Base-by-base conservation (phyloP, 1,284 basidiomycete species). In the Stereum hirsutum region DNA sequence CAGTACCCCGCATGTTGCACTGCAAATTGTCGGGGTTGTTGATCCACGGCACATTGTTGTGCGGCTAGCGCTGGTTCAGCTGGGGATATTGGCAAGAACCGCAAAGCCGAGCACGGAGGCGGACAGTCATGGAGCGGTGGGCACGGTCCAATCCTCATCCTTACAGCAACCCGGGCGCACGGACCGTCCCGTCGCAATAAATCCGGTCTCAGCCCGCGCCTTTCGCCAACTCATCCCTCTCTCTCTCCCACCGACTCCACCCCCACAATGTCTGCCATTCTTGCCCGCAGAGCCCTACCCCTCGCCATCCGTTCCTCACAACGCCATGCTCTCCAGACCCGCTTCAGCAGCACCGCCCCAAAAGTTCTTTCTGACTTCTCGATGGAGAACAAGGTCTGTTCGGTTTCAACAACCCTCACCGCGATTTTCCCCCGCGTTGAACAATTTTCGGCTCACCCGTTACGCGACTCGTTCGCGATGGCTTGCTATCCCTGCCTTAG, bases 281-380 rank as follows among this genome's bases (percentile, higher is more conserved):
- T 51, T 30, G 31, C 64, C 33, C 42, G 57, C 10, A 60, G 58
- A 41, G 43, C 56, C n/a, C 38, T 56, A 20, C 49, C 49, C 20
- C 27, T 40, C 24, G 40, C 52, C 12, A 47, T 51, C 45, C 49
- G 50, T 44, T n/a, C 54, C 39, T 15, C 12, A 35, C 46, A 24
- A 47, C 41, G 36, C 38, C 46, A 49, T 24, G 47, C 48, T 0
- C 53, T 53, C 51, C 54, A 52, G 51, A n/a, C n/a, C n/a, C n/a
- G n/a, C n/a, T n/a, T n/a, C n/a, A 57, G 50, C 50, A 46, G 47
- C 28, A 34, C 39, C 31, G 19, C 38, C 36, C 49, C 47, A 36
- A 69, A 63, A 55, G 68, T 68, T 14, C 67, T 87, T 36, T 71
- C 78, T 12, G 67, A 72, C 24, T 81, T 87, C 54, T 84, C 82